Evolutionary conservation across 352 stramenopile species (phyloP).

Genomic region (Phytophthora pluvialis): DNA sequence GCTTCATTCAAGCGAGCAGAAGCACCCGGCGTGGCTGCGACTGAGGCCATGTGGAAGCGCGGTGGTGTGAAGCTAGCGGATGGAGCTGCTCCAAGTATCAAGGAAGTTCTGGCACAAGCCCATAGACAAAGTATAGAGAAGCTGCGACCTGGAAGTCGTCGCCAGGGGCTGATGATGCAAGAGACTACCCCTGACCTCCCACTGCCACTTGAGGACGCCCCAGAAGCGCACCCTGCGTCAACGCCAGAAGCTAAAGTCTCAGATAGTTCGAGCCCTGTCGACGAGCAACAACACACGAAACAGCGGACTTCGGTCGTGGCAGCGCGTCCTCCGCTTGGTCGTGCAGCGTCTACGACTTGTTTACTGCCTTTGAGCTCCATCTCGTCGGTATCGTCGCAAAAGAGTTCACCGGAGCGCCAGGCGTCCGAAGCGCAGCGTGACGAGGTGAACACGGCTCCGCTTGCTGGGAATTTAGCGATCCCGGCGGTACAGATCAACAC

Average conservation of each 20-base stretch:
- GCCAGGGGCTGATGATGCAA: neutral
- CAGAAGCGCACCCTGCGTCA: neutral
- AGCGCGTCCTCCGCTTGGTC: neutral
- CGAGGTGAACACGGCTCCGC: neutral
- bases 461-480: neutral
- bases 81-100: constrained; percentile 25
- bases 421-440: too few species aligned
- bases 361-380: neutral
- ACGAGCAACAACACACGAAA: neutral
- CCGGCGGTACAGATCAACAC: constrained; percentile 8
- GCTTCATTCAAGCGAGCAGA: neutral
- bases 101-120: constrained; percentile 33
- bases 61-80: constrained; percentile 24
- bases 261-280: neutral
- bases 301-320: neutral
- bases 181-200: neutral
- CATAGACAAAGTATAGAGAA: constrained; percentile 25
- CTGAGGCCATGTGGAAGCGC: constrained; percentile 66
- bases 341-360: neutral
- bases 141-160: constrained; percentile 7
- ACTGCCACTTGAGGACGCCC: neutral
- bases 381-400: neutral
- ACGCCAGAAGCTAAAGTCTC: neutral
- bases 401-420: neutral
- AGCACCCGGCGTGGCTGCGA: neutral